Percentiles rank a stretch among this genome's conserved stretches.
phyloP scores from a whole-genome alignment of 225 moss, liverwort and hornwort genomes.

The Ulota crispa region DNA sequence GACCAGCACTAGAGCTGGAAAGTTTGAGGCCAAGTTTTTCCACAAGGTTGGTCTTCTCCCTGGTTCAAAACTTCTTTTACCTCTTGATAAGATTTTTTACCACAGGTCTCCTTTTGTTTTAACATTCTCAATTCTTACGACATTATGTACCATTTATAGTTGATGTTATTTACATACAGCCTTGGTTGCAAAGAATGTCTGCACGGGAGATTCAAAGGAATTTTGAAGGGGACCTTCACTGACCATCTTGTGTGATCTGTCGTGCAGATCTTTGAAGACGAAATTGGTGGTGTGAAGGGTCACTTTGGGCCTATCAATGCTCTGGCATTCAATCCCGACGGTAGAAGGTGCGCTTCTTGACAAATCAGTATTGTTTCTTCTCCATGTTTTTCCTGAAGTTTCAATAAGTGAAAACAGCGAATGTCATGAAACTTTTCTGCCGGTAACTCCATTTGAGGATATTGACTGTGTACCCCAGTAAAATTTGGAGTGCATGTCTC shows the following conservation, averaged over 20 bases:
- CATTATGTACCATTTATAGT: neutral
- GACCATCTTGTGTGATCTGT: neutral
- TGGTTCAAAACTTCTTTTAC: neutral
- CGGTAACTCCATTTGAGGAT: neutral
- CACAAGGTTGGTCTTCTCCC: slow-evolving; percentile 63
- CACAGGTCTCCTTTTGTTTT: neutral
- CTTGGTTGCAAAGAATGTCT: neutral
- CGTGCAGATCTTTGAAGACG: slow-evolving; percentile 80
- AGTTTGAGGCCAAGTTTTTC: slow-evolving; percentile 97
- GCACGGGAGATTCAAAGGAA: neutral
- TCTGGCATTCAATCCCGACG: slow-evolving; percentile 89
- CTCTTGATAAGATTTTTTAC: neutral
- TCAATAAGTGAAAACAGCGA: neutral
- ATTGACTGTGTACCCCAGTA: neutral
- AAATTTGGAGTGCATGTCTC: neutral
- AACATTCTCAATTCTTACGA: neutral
- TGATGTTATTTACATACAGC: neutral
- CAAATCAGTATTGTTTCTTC: neutral
- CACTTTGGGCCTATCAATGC: slow-evolving; percentile 98
- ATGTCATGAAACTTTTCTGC: neutral
- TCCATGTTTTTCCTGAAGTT: neutral
- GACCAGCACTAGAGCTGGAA: slow-evolving; percentile 82
- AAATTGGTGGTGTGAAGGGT: slow-evolving; percentile 95
- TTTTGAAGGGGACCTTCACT: neutral
- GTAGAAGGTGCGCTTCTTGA: slow-evolving; percentile 64